A percentile compares a stretch with the other conserved stretches of the same genome.
phyloP scores from a whole-genome alignment of 192 early-diverging fungal genomes.

The Linnemannia elongata region DNA sequence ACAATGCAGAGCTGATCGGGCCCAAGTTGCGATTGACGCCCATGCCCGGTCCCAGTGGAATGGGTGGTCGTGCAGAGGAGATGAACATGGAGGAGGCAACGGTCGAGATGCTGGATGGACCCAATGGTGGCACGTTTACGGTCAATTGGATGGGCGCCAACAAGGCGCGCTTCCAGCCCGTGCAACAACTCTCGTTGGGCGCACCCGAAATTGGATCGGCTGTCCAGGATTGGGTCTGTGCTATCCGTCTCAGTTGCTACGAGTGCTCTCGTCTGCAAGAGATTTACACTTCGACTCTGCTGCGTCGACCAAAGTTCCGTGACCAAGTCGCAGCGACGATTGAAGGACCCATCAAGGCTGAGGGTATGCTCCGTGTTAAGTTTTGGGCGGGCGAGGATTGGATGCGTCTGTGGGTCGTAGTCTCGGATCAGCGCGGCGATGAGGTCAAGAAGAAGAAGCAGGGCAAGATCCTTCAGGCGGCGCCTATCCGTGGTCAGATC shows the following conservation, averaged over 20 bases:
- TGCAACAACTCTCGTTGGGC: constrained; percentile 60
- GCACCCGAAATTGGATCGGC: constrained; percentile 62
- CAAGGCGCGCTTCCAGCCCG: constrained; percentile 68
- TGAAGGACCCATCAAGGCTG: constrained; percentile 66
- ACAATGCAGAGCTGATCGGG: constrained; percentile 81
- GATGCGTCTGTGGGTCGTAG: constrained; percentile 63
- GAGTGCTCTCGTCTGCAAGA: constrained; percentile 83
- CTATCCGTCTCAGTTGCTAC: constrained; percentile 80
- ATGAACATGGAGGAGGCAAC: constrained; percentile 83
- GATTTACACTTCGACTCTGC: constrained; percentile 73
- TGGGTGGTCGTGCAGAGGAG: constrained; percentile 68
- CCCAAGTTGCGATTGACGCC: constrained; percentile 77
- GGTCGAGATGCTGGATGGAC: constrained; percentile 70
- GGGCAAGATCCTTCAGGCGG: constrained; percentile 58
- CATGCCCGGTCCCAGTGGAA: constrained; percentile 23
- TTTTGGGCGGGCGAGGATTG: constrained; percentile 65
- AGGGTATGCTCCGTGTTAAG: constrained; percentile 69
- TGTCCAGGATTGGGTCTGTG: constrained; percentile 78
- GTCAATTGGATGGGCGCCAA: constrained; percentile 81
- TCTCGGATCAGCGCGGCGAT: constrained; percentile 66
- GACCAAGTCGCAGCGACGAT: constrained; percentile 65
- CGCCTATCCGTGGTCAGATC: constrained; percentile 62
- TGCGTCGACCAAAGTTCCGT: constrained; percentile 59
- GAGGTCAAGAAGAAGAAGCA: constrained; percentile 64
- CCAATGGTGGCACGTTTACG: constrained; percentile 69